phyloP scores from a whole-genome alignment of 108 stramenopile species.

The Parmales sp. region DNA sequence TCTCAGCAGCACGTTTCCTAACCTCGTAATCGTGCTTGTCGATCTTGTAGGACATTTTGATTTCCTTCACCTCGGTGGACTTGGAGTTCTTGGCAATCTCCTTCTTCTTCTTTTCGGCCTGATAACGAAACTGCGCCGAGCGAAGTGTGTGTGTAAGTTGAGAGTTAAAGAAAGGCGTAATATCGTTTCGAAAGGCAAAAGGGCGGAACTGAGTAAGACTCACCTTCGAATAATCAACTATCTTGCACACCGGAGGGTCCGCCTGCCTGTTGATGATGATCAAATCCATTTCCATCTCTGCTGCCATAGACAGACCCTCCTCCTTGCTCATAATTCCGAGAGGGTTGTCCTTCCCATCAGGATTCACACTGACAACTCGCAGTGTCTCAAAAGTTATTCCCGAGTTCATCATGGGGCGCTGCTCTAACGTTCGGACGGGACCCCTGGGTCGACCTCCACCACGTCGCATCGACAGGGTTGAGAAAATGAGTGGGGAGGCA shows the following conservation, averaged over 20 bases:
- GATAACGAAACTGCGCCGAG: conserved; percentile 86
- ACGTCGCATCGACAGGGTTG: conserved; percentile 11
- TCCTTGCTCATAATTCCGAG: conserved; percentile 71
- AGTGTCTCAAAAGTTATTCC: conserved; percentile 45
- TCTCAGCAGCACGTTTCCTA: conserved; percentile 64
- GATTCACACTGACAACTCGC: conserved; percentile 46
- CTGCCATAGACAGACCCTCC: conserved; percentile 76
- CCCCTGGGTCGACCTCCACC: conserved; percentile 21
- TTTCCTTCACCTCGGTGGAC: conserved; percentile 84
- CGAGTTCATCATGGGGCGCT: conserved; percentile 67
- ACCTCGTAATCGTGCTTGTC: conserved; percentile 88
- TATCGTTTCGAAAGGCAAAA: no score
- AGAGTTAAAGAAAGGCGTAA: no score
- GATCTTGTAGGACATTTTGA: conserved; percentile 93
- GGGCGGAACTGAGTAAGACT: no score
- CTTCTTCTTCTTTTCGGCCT: conserved; percentile 82
- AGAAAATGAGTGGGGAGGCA: background rate
- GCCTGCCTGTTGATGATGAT: conserved; percentile 78
- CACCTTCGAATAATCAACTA: conserved; percentile 84
- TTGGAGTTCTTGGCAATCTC: conserved; percentile 87
- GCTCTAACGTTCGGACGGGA: conserved; percentile 23
- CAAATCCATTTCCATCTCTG: conserved; percentile 73
- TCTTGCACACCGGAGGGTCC: conserved; percentile 86
- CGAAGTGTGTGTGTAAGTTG: no score
- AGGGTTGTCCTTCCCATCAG: conserved; percentile 69